Percentiles rank a stretch among this genome's conserved stretches.
These are phyloP conservation scores for Micromonas pusilla DNA, from an alignment of 139 green algal species.

Conservation along the genomic window DNA sequence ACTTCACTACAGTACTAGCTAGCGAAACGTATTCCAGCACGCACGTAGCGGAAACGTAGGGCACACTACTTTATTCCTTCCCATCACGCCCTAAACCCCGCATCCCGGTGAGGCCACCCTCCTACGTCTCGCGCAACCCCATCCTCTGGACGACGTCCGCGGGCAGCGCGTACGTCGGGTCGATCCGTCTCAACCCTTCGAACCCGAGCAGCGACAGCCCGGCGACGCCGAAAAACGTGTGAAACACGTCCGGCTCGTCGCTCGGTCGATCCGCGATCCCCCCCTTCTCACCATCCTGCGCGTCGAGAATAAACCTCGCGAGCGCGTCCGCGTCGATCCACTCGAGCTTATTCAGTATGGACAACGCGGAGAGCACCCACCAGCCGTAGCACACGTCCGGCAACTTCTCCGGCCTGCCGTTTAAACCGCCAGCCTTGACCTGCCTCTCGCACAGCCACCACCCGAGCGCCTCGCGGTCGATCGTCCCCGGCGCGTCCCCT, in stretches of 20 bases:
- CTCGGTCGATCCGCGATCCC: conserved; percentile 94
- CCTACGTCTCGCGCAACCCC: too few relatives aligned
- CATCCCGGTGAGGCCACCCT: too few relatives aligned
- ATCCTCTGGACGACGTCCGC: neutral
- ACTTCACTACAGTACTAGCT: too few relatives aligned
- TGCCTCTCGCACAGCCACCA: conserved; percentile 96
- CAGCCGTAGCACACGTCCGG: conserved; percentile 87
- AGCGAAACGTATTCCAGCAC: too few relatives aligned
- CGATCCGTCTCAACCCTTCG: neutral
- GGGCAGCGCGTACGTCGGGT: conserved; percentile 20
- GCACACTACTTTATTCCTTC: too few relatives aligned
- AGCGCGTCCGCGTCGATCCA: conserved; percentile 81
- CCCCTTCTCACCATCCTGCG: conserved; percentile 83
- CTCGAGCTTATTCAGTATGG: conserved; percentile 75
- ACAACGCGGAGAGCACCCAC: conserved; percentile 92
- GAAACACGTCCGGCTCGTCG: conserved; percentile 92
- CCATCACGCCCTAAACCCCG: too few relatives aligned
- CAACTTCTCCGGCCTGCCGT: conserved; percentile 62
- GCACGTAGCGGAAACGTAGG: too few relatives aligned
- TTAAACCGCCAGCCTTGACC: conserved; percentile 78
- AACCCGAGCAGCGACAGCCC: conserved; percentile 31
- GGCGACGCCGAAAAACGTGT: conserved; percentile 98
- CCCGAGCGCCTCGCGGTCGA: conserved; percentile 79
- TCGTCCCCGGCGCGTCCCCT: conserved; percentile 56
- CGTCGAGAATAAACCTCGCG: conserved; percentile 40